These are phyloP conservation scores for Xylaria arbuscula DNA, from an alignment of 2,329 filamentous ascomycete genomes.

Conservation along the genomic window DNA sequence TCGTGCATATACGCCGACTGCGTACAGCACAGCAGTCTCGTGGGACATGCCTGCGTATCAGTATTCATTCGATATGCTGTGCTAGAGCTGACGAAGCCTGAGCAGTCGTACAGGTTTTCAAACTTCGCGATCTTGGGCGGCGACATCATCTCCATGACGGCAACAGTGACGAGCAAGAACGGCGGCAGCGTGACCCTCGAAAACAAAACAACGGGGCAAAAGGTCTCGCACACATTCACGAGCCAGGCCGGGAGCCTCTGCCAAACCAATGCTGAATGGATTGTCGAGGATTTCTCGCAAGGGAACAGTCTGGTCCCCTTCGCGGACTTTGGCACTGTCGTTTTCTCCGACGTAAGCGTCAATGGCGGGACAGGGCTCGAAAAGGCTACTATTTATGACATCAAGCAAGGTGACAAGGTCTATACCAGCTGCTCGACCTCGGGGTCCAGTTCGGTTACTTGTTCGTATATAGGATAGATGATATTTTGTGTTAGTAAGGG, in stretches of 20 bases:
- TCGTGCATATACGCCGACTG: background rate
- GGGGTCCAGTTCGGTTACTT: conserved; percentile 44
- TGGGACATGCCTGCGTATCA: background rate
- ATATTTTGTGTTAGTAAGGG: background rate
- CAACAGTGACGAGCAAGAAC: conserved; percentile 35
- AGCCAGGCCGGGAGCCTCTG: conserved; percentile 58
- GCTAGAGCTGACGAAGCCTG: conserved; percentile 1
- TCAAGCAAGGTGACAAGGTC: conserved; percentile 56
- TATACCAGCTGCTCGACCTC: conserved; percentile 49
- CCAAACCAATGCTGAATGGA: conserved; percentile 71
- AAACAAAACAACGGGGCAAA: conserved; percentile 63
- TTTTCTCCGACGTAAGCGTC: conserved; percentile 56
- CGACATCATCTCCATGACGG: conserved; percentile 47
- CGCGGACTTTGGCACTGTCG: conserved; percentile 58
- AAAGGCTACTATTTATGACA: conserved; percentile 57
- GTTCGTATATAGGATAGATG: conserved; percentile 40
- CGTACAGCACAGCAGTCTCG: background rate
- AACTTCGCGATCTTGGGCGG: conserved; percentile 54
- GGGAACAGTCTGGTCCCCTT: conserved; percentile 56
- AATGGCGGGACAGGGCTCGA: conserved; percentile 51
- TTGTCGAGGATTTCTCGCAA: conserved; percentile 65
- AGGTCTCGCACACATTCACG: conserved; percentile 62
- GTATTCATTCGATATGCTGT: background rate
- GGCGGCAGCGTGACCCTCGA: conserved; percentile 36
- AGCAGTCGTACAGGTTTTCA: conserved; percentile 59